Evolutionary conservation across 169 alveolate species (phyloP).

Genomic region (Cyclospora cayetanensis): DNA sequence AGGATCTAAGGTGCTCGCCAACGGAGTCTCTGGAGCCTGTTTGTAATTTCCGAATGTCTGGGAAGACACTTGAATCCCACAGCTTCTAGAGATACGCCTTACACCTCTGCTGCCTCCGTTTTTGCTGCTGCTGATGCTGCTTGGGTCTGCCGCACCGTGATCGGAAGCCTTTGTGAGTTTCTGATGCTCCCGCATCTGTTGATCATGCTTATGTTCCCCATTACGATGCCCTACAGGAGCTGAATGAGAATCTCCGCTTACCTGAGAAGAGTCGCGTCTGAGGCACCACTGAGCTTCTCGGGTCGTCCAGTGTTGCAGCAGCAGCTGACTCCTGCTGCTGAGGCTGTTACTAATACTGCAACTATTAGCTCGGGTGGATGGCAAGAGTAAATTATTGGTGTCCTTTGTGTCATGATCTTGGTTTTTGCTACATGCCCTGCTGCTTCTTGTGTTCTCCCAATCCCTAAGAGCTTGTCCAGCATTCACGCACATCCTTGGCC

Average conservation of each 20-base stretch:
- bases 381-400: neutral
- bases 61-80: constrained; percentile 4
- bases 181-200: too few species aligned
- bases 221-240: too few species aligned
- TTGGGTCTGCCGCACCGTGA: too few species aligned
- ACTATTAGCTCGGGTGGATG: neutral
- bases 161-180: too few species aligned
- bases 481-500: too few species aligned
- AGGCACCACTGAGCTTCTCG: constrained; percentile 17
- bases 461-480: too few species aligned
- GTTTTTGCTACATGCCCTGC: neutral
- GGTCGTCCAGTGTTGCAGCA: neutral
- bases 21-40: too few species aligned
- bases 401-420: neutral
- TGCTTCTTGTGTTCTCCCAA: too few species aligned
- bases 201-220: too few species aligned
- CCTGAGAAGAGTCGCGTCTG: neutral
- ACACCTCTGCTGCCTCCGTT: neutral
- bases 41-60: neutral
- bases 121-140: constrained; percentile 7
- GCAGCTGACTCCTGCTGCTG: neutral
- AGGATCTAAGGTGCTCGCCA: too few species aligned
- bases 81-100: neutral
- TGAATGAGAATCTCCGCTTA: neutral
- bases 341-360: neutral